Evolutionary conservation across 2,329 filamentous ascomycete genomes (phyloP).

Genomic region (Paraconiothyrium brasiliense): DNA sequence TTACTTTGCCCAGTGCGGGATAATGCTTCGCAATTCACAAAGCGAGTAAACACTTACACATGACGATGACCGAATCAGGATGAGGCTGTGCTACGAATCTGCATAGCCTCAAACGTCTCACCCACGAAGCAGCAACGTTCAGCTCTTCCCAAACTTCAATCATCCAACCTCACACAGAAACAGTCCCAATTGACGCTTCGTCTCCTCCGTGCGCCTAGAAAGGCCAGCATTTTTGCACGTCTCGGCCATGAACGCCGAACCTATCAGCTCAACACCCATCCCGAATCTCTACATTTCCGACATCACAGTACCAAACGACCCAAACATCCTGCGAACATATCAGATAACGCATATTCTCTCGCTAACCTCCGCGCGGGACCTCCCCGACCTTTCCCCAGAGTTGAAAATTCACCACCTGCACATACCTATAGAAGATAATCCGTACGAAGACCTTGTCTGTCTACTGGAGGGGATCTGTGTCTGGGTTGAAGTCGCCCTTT

Average conservation of each 20-base stretch:
- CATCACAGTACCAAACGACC: constrained; percentile 17
- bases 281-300: constrained; percentile 23
- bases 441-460: constrained; percentile 22
- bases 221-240: not conserved
- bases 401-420: constrained; percentile 13
- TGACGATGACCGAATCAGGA: not conserved
- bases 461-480: constrained; percentile 17
- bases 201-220: too few relatives aligned
- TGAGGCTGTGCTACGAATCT: not conserved
- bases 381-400: not conserved
- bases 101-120: not conserved
- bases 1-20: too few relatives aligned
- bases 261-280: constrained; percentile 14
- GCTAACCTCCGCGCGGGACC: constrained; percentile 6
- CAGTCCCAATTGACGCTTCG: too few relatives aligned
- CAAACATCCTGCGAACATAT: constrained; percentile 9
- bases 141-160: not conserved
- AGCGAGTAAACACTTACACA: too few relatives aligned
- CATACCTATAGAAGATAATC: constrained; percentile 25
- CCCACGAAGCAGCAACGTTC: not conserved
- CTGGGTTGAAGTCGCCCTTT: constrained; percentile 22
- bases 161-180: not conserved
- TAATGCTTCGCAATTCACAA: too few relatives aligned
- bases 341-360: constrained; percentile 25
- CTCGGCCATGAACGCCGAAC: not conserved